phyloP scores from a whole-genome alignment of 1,139 yeast species.

The Trichomonascaceae sp. region DNA sequence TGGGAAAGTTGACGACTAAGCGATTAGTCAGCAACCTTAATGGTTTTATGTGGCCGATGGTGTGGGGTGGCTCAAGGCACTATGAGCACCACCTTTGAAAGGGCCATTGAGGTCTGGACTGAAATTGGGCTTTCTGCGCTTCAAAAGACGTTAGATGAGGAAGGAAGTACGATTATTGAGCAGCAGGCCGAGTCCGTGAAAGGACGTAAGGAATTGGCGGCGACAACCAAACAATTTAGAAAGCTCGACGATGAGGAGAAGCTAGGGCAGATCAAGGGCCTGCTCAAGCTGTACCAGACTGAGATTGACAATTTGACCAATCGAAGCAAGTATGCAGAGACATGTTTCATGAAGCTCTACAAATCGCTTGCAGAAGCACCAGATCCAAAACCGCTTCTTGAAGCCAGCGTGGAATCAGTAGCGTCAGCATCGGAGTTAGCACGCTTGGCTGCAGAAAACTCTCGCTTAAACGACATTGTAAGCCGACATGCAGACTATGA shows the following conservation, averaged over 20 bases:
- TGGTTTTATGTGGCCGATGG: no score
- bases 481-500: conserved; percentile 68
- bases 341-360: conserved; percentile 60
- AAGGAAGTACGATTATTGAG: conserved; percentile 60
- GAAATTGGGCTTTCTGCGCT: conserved; percentile 54
- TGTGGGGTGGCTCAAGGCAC: no score
- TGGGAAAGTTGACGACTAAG: no score
- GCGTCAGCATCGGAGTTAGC: conserved; percentile 43
- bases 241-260: conserved; percentile 57
- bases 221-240: conserved; percentile 70
- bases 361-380: conserved; percentile 78
- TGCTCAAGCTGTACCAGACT: conserved; percentile 72
- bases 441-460: conserved; percentile 40
- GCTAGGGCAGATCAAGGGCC: conserved; percentile 46
- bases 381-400: conserved; percentile 76
- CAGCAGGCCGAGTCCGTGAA: conserved; percentile 54
- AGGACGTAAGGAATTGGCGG: conserved; percentile 63
- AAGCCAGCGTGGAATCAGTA: conserved; percentile 59
- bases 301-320: conserved; percentile 77
- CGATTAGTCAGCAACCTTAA: no score
- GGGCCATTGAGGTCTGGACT: conserved; percentile 68
- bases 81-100: conserved; percentile 28
- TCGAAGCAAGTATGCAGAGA: conserved; percentile 64
- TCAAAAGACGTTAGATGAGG: conserved; percentile 61
- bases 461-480: conserved; percentile 44